A percentile compares a stretch with the other conserved stretches of the same genome.
These are phyloP conservation scores for Eucalyptus sp. DNA, from an alignment of 345 rosid genomes.

Conservation along the genomic window DNA sequence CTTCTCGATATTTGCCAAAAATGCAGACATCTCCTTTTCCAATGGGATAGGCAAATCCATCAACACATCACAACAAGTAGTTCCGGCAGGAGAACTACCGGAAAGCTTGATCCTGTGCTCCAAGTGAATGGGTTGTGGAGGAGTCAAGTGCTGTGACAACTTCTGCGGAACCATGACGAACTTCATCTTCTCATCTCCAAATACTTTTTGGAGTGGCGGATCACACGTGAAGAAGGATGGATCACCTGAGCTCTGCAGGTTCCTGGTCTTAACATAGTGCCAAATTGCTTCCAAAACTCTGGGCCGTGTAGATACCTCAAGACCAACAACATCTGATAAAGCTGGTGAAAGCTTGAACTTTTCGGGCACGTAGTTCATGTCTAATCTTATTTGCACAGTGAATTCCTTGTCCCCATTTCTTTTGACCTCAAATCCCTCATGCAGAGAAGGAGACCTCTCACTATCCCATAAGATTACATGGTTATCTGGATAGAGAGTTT, in stretches of 20 bases:
- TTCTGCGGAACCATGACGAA: background rate
- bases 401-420: constrained; percentile 11
- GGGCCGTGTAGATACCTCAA: constrained; percentile 4
- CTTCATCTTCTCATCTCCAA: constrained; percentile 5
- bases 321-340: constrained; percentile 1
- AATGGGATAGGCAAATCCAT: constrained; percentile 5
- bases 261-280: constrained; percentile 5
- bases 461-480: constrained; percentile 10
- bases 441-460: constrained; percentile 1
- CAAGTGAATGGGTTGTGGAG: constrained; percentile 7
- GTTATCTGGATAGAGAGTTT: constrained; percentile 5
- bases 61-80: constrained; percentile 7
- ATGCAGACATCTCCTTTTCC: constrained; percentile 2
- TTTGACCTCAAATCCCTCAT: constrained; percentile 13
- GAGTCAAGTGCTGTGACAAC: background rate
- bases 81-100: constrained; percentile 6
- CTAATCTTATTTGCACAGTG: background rate
- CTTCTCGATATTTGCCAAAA: background rate
- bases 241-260: constrained; percentile 3
- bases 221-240: constrained; percentile 3
- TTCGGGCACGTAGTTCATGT: constrained; percentile 5
- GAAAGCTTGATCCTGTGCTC: constrained; percentile 12
- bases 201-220: constrained; percentile 7
- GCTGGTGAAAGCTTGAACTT: constrained; percentile 8
- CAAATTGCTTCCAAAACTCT: constrained; percentile 8